Evolutionary conservation across 2,329 filamentous ascomycete species (phyloP).

Genomic region (Amauroascus niger): DNA sequence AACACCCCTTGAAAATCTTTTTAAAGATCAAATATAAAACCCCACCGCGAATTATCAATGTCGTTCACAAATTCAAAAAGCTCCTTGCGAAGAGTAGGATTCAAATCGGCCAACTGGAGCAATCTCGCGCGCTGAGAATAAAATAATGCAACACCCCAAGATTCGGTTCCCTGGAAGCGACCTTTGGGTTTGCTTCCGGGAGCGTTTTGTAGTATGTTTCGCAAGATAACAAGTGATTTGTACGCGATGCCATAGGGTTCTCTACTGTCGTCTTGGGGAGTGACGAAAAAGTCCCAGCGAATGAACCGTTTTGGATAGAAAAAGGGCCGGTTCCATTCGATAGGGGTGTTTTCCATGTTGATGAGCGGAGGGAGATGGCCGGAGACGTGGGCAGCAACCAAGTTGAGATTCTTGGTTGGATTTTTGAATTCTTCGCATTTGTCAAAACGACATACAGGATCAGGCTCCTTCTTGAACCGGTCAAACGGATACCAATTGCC

Average conservation of each 20-base stretch:
- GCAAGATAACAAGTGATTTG: slow-evolving; percentile 39
- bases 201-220: slow-evolving; percentile 39
- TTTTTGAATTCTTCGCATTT: slow-evolving; percentile 31
- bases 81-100: slow-evolving; percentile 34
- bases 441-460: slow-evolving; percentile 31
- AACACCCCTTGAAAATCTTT: neutral
- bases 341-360: slow-evolving; percentile 19
- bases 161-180: slow-evolving; percentile 7
- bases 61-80: slow-evolving; percentile 37
- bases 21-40: slow-evolving; percentile 7
- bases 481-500: slow-evolving; percentile 12
- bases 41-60: slow-evolving; percentile 20
- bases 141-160: slow-evolving; percentile 23
- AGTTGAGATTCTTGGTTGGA: slow-evolving; percentile 29
- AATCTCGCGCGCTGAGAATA: slow-evolving; percentile 32
- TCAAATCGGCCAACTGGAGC: slow-evolving; percentile 33
- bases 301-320: slow-evolving; percentile 35
- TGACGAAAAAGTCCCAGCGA: slow-evolving; percentile 34
- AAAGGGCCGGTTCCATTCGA: slow-evolving; percentile 25
- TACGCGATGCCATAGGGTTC: slow-evolving; percentile 40
- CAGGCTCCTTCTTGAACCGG: slow-evolving; percentile 15
- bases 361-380: slow-evolving; percentile 16
- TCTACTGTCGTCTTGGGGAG: slow-evolving; percentile 34
- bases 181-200: slow-evolving; percentile 23
- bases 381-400: slow-evolving; percentile 34